Evolutionary conservation across 495 filamentous ascomycete species (phyloP), one percentile per base, ranked within the genome.

Genomic region (Hypoxylon fragiforme): DNA sequence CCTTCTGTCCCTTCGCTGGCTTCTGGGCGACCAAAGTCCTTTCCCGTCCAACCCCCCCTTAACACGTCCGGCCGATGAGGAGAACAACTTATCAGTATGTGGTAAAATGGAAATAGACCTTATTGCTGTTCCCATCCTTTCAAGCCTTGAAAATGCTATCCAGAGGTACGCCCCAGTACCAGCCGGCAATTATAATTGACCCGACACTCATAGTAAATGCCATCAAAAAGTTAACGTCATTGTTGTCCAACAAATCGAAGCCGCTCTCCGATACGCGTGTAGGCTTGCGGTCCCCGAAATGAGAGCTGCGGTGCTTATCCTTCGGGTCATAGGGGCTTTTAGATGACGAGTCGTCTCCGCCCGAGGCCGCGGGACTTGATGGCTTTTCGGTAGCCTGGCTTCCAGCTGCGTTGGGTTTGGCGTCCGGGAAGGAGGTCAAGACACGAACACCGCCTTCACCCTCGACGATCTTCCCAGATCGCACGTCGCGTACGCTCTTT

Each of bases 191-290:
- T 0, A 74, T 76, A 84, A 98, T 96, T 6, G 85, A 89, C 3
- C 83, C 82, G 11, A 90, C 28, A 65, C 89, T 97, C 84, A 95
- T 94, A 0, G 71, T 69, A 7, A 81, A 73, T 0, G 92, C 92
- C 92, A 96, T 97, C 19, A 91, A 63, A 16, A 95, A 75, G 65
- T 98, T 98, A 50, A 98, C 91, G 19, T 83, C 86, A 66, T 98
- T 98, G 61, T 98, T 98, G 65, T 94, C 90, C 53, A 97, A 72
- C 60, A 94, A 64, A 56, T 95, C 89, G 64, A 72, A 74, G 6
- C 89, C 92, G 45, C 75, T 87, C 64, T 86, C 89, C 0, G 91
- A 72, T 21, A 84, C 80, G 9, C 91, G 77, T 49, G 87, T 91
- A 57, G 85, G 82, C 57, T 81, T 82, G 31, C 72, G 73, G 26